Conservation (phyloP, 2,329 filamentous ascomycete species). For the Botryosphaeria dothidea region DNA sequence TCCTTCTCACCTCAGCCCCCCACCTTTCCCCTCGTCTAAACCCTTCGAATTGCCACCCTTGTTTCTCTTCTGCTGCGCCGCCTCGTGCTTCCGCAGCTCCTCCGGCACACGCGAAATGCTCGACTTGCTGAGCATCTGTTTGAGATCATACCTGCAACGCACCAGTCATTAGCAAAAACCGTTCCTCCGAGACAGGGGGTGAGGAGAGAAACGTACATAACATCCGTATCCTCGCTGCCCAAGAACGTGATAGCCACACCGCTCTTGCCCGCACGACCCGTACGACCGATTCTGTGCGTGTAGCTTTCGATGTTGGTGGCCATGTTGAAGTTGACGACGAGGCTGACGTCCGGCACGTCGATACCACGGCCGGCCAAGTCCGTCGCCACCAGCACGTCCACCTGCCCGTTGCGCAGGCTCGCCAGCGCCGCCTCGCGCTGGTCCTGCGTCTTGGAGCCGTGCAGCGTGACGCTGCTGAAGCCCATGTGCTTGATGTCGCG, state of each 20-base stretch:
- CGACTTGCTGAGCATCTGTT: slow-evolving; percentile 93
- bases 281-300: slow-evolving; percentile 99
- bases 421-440: slow-evolving; percentile 91
- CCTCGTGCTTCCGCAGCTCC: slow-evolving; percentile 84
- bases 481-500: slow-evolving; percentile 94
- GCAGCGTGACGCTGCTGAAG: slow-evolving; percentile 84
- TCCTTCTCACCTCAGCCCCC: slow-evolving; percentile 15
- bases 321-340: slow-evolving; percentile 98
- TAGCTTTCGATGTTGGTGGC: slow-evolving; percentile 99
- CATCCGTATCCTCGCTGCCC: slow-evolving; percentile 84
- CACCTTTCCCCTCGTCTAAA: slow-evolving; percentile 32
- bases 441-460: slow-evolving; percentile 96
- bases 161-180: slow-evolving; percentile 8
- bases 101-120: slow-evolving; percentile 86
- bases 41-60: slow-evolving; percentile 26
- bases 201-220: slow-evolving; percentile 61
- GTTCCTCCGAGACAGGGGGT: not conserved
- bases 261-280: slow-evolving; percentile 94
- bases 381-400: slow-evolving; percentile 90
- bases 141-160: slow-evolving; percentile 68
- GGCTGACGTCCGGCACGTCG: slow-evolving; percentile 88
- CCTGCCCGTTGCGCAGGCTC: slow-evolving; percentile 76
- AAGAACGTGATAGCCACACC: slow-evolving; percentile 96
- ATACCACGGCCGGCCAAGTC: slow-evolving; percentile 97
- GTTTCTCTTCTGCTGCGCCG: slow-evolving; percentile 75